A percentile compares a stretch with the other conserved stretches of the same genome.
These are phyloP conservation scores for Cavenderia fasciculata DNA, from an alignment of 78 protist genomes.

Conservation along the genomic window DNA sequence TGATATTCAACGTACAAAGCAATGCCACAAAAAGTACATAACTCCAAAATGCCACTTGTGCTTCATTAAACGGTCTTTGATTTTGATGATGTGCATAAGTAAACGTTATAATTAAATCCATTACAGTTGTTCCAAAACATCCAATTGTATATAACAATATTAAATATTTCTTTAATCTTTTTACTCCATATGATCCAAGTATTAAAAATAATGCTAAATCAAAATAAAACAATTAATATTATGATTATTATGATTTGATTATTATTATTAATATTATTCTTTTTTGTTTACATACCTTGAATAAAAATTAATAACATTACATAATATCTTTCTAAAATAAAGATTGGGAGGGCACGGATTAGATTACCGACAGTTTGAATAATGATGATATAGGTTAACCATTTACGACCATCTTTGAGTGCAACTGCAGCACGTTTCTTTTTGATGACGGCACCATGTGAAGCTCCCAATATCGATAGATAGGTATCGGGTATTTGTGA, in stretches of 20 bases:
- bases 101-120: conserved; percentile 53
- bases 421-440: conserved; percentile 37
- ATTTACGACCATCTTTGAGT: conserved; percentile 49
- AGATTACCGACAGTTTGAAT: conserved; percentile 60
- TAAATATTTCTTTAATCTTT: conserved; percentile 61
- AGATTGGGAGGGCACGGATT: conserved; percentile 57
- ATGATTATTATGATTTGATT: neutral
- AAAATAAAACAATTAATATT: neutral
- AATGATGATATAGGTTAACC: conserved; percentile 33
- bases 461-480: conserved; percentile 39
- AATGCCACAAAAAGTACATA: conserved; percentile 59
- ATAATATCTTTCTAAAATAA: conserved; percentile 69
- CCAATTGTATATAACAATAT: conserved; percentile 65
- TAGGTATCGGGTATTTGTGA: conserved; percentile 43
- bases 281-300: conserved; percentile 31
- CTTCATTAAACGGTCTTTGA: conserved; percentile 28
- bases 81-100: conserved; percentile 50
- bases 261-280: neutral
- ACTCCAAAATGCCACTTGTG: conserved; percentile 43
- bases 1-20: conserved; percentile 26
- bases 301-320: conserved; percentile 70
- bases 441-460: conserved; percentile 15
- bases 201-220: conserved; percentile 55
- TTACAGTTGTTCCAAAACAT: conserved; percentile 49
- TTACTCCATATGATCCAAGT: conserved; percentile 70